These are phyloP conservation scores for Diaporthe sp. DNA, from an alignment of 2,329 filamentous ascomycete genomes.

Conservation along the genomic window DNA sequence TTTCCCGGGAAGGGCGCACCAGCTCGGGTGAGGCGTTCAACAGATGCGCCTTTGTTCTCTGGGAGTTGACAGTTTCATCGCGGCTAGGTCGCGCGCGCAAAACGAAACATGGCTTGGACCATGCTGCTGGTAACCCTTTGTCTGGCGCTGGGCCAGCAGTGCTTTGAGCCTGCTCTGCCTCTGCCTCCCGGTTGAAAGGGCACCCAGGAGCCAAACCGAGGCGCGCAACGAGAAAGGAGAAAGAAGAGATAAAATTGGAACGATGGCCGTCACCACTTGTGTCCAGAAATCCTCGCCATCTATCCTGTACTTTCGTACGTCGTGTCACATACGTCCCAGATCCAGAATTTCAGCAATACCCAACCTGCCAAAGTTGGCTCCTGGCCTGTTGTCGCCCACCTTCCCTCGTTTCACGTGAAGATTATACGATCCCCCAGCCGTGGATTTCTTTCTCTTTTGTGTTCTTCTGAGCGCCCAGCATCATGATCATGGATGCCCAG, in stretches of 20 bases:
- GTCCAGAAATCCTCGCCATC: slow-evolving; percentile 2
- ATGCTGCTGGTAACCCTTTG: slow-evolving; percentile 32
- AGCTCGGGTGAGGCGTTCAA: slow-evolving; percentile 22
- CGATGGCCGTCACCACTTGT: slow-evolving; percentile 12
- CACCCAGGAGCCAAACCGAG: slow-evolving; percentile 2
- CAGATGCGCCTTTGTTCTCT: slow-evolving; percentile 28
- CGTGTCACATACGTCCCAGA: slow-evolving; percentile 4
- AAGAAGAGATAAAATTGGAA: slow-evolving; percentile 32
- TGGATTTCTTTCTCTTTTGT: background rate
- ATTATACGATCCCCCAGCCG: background rate
- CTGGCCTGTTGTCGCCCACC: background rate
- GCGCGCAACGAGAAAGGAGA: slow-evolving; percentile 22
- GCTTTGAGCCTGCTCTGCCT: slow-evolving; percentile 21
- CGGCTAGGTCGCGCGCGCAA: slow-evolving; percentile 28
- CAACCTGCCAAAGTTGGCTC: slow-evolving; percentile 6
- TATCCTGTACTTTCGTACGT: slow-evolving; percentile 22
- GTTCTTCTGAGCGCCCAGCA: background rate
- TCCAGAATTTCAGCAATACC: slow-evolving; percentile 3
- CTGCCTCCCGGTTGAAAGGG: slow-evolving; percentile 27
- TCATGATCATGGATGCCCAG: slow-evolving; percentile 50
- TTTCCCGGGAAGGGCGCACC: background rate
- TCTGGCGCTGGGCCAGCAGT: slow-evolving; percentile 13
- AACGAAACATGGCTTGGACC: slow-evolving; percentile 33
- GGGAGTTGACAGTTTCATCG: slow-evolving; percentile 25
- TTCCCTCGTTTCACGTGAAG: background rate